Base-by-base conservation (phyloP, 202 grass and related monocot genomes). In the Zizania palustris region DNA sequence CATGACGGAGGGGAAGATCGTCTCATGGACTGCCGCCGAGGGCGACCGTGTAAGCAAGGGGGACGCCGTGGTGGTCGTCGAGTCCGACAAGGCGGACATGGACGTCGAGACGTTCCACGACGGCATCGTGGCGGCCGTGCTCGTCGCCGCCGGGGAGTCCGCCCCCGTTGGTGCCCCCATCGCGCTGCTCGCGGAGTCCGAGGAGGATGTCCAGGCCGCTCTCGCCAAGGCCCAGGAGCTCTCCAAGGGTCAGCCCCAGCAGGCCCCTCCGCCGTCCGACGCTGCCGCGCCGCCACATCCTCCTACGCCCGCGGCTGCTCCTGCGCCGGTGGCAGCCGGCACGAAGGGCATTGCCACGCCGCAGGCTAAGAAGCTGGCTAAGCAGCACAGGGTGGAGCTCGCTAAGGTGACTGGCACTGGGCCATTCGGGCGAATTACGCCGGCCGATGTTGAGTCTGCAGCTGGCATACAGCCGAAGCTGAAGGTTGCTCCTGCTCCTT, bases 31-130 rank as follows among this genome's bases (percentile, higher is more conserved):
- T 11, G 84, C 88, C 5, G 71, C 82, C 0, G 93, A 96, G 75
- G 93, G 93, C 4, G 93, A 96, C 84, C 90, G 89, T 41, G 82
- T 96, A 79, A 73, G n/a, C 67, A 96, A 92, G 76, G 87, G 93
- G 22, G 93, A 96, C 67, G 83, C 84, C 82, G 90, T 96, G 64
- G 93, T 96, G 19, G 93, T 96, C 35, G 93, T 96, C 11, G 93
- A 96, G 75, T 96, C 93, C 67, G 93, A 96, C 82, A 97, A 97
- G 85, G 94, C 91, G 67, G 94, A 92, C 83, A 93, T 93, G 94
- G 94, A 97, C 73, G 91, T 97, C 4, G 94, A 97, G 83, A 92
- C 94, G 11, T 97, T 97, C 80, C 80, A 97, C 46, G 94, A 97
- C 53, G 94, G 94, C 45, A 93, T 97, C 46, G 86, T 97, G 0